Evolutionary conservation across 2,329 filamentous ascomycete genomes (phyloP).

Genomic region (Phialocephala sp.): DNA sequence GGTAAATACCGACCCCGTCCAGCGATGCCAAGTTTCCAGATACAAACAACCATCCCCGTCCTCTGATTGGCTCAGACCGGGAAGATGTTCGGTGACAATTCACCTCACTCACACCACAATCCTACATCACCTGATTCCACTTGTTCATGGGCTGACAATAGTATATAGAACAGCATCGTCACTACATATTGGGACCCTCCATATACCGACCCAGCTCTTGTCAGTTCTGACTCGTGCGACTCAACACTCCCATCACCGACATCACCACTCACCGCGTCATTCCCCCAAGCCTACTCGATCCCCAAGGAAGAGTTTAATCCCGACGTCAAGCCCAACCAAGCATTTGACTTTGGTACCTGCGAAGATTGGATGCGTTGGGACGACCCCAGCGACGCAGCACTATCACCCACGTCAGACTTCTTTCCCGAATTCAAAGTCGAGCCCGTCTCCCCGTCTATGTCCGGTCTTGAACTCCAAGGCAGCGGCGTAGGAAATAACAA

Average conservation of each 20-base stretch:
- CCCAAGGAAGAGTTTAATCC: slow-evolving; percentile 27
- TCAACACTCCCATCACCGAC: slow-evolving; percentile 38
- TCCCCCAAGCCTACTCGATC: slow-evolving; percentile 30
- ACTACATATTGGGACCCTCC: slow-evolving; percentile 33
- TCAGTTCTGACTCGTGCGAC: slow-evolving; percentile 37
- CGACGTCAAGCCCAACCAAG: slow-evolving; percentile 32
- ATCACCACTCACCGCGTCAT: slow-evolving; percentile 31
- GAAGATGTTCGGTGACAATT: neutral
- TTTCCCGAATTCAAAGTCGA: slow-evolving; percentile 40
- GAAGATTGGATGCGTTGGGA: slow-evolving; percentile 44
- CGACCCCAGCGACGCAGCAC: slow-evolving; percentile 36
- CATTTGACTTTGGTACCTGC: slow-evolving; percentile 38
- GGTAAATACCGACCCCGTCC: slow-evolving; percentile 18
- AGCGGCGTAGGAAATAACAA: slow-evolving; percentile 27
- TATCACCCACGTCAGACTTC: slow-evolving; percentile 38
- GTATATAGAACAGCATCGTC: slow-evolving; percentile 26
- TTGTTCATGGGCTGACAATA: slow-evolving; percentile 19
- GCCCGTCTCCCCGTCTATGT: slow-evolving; percentile 37
- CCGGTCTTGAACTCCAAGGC: slow-evolving; percentile 33
- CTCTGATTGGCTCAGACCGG: neutral
- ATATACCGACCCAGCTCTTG: slow-evolving; percentile 29
- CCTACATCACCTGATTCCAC: slow-evolving; percentile 21
- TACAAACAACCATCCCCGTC: slow-evolving; percentile 3
- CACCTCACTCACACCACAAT: slow-evolving; percentile 20
- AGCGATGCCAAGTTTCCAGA: neutral